Evolutionary conservation across 768 basidiomycete genomes (phyloP).

Genomic region (Daedaleopsis sinensis): DNA sequence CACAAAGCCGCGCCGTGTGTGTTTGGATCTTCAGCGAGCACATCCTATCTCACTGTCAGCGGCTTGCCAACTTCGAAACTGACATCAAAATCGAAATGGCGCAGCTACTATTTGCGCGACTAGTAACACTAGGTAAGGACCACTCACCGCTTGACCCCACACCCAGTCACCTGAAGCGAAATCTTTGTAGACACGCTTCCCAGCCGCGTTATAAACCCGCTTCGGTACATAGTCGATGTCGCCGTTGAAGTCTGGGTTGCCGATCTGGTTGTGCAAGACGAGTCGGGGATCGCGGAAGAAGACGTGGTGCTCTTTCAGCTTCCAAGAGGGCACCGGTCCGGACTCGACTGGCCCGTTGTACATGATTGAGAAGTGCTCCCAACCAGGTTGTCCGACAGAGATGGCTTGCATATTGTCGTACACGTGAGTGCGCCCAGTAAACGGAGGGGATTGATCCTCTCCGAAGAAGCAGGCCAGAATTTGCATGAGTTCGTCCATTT

Average conservation of each 20-base stretch:
- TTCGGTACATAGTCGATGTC: background rate
- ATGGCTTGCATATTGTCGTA: background rate
- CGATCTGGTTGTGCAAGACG: background rate
- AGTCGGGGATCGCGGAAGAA: background rate
- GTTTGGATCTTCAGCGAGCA: background rate
- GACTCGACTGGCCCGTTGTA: background rate
- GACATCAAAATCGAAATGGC: too few species aligned
- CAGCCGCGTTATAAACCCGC: background rate
- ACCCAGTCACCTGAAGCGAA: background rate
- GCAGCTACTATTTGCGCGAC: too few species aligned
- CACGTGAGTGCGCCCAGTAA: background rate
- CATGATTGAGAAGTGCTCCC: background rate
- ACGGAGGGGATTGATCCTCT: background rate
- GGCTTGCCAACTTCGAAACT: too few species aligned
- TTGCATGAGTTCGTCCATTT: slow-evolving; percentile 20
- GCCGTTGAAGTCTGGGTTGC: background rate
- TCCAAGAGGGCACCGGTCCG: background rate
- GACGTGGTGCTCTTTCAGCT: background rate
- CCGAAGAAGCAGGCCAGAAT: background rate
- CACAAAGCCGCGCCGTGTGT: background rate
- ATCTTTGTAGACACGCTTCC: background rate
- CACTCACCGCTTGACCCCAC: background rate
- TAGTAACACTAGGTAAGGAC: too few species aligned
- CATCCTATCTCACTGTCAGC: too few species aligned
- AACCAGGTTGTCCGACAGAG: background rate